phyloP scores from a whole-genome alignment of 805 yeast genomes.

The Clavispora santaluciae region DNA sequence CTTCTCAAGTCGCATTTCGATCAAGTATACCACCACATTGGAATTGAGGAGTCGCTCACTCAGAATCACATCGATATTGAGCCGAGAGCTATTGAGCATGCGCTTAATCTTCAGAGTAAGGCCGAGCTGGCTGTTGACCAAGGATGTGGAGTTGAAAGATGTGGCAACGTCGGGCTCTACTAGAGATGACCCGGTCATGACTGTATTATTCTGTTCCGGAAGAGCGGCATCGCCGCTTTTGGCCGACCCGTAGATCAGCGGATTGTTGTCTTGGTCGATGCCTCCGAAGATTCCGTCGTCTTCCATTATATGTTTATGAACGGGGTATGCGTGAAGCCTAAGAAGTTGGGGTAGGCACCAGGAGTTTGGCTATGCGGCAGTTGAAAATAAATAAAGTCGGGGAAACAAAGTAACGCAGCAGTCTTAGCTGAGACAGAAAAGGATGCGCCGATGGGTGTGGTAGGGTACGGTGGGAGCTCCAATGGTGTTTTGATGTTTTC shows the following conservation, averaged over 20 bases:
- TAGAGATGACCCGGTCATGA: background rate
- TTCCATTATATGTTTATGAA: conserved; percentile 6
- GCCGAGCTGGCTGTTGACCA: conserved; percentile 16
- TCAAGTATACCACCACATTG: conserved; percentile 34
- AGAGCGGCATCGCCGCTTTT: conserved; percentile 20
- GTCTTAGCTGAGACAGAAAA: too few species aligned
- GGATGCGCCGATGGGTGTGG: too few species aligned
- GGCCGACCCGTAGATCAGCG: conserved; percentile 35
- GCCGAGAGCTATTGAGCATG: conserved; percentile 23
- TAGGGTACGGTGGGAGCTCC: too few species aligned
- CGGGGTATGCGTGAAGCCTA: too few species aligned
- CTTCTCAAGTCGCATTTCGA: conserved; percentile 18
- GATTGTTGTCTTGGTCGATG: conserved; percentile 43
- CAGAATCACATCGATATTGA: conserved; percentile 27
- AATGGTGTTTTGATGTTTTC: background rate
- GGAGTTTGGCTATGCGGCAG: background rate
- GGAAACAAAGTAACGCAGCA: too few species aligned
- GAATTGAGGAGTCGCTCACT: conserved; percentile 34
- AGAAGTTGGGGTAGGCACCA: background rate
- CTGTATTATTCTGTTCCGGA: background rate
- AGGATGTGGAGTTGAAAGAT: conserved; percentile 11
- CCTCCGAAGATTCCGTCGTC: conserved; percentile 27
- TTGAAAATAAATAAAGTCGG: background rate
- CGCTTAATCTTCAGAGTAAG: conserved; percentile 21
- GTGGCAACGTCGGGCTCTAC: conserved; percentile 1